These are phyloP conservation scores for Withania somnifera DNA, from an alignment of 305 asterid genomes.

Conservation along the genomic window DNA sequence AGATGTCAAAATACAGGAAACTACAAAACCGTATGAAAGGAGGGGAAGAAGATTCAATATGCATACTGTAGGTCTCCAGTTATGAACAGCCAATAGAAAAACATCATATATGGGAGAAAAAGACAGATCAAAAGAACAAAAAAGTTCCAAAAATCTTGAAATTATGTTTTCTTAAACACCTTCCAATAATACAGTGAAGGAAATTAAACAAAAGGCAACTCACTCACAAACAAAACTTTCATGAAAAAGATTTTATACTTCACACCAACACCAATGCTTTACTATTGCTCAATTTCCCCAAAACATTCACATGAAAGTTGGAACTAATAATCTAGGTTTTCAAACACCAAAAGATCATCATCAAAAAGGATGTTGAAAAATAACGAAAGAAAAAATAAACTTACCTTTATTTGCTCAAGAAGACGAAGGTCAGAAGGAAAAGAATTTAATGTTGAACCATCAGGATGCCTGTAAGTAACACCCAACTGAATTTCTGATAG, in stretches of 20 bases:
- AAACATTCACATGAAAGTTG: neutral
- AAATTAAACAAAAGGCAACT: neutral
- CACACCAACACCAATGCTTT: neutral
- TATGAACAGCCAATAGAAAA: neutral
- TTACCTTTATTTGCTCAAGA: slow-evolving; percentile 68
- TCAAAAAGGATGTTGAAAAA: neutral
- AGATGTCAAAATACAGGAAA: neutral
- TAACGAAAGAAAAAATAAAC: neutral
- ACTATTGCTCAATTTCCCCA: neutral
- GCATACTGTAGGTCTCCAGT: neutral
- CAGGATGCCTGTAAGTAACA: slow-evolving; percentile 47
- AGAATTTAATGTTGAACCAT: slow-evolving; percentile 55
- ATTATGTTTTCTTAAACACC: neutral
- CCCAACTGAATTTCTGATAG: slow-evolving; percentile 77
- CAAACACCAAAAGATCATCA: neutral
- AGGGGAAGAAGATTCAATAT: neutral
- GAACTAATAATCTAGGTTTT: no score
- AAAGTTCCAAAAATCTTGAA: neutral
- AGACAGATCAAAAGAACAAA: neutral
- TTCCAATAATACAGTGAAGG: neutral
- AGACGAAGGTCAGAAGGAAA: slow-evolving; percentile 71
- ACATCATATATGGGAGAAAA: neutral
- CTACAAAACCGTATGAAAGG: neutral
- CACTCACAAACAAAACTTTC: neutral
- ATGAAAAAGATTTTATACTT: neutral